Evolutionary conservation across 805 yeast species (phyloP), one percentile per base, ranked within the genome.

Genomic region (Debaryomyces hansenii): DNA sequence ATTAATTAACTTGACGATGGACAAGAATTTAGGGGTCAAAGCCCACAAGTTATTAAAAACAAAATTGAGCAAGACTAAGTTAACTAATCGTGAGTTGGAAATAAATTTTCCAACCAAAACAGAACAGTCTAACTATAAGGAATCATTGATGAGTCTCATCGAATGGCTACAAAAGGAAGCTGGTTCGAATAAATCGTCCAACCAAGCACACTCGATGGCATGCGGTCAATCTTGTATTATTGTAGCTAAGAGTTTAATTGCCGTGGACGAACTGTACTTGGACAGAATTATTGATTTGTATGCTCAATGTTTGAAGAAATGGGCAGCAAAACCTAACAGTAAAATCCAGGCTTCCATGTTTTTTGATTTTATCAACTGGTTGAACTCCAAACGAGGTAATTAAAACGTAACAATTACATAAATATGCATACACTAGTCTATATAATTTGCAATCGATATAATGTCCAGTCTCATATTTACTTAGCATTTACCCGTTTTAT

Each of bases 351-450:
- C 85, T 7, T 69, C 78, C 10, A 60, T 87, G 57, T 90, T 87
- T 60, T 77, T 82, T 53, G 97, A 90, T 56, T 80, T 89, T 50
- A 77, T 87, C 58, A 90, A 90, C 66, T 91, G 94, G 91, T 60
- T 86, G 37, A 75, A 74, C 51, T 69, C 86, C n/a, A 76, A 77
- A 56, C 73, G 78, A 62, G 18, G 31, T 18, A 42, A 28, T 34
- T 31, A 44, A 40, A 4, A 9, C 27, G 10, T 24, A 24, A 24
- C 27, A 24, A 7, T 20, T n/a, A 21, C 20, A 31, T 41, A 21
- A 20, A 44, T 16, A 16, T 16, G 18, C 18, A 16, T 16, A 16
- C 18, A 16, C 14, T 15, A 8, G n/a, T 18, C 5, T 36, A 9
- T 31, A 31, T 12, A 12, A 8, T 31, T 31, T 31, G 34, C 34